These are phyloP conservation scores for Schizothecium vesticola DNA, from an alignment of 495 filamentous ascomycete species.

Conservation along the genomic window DNA sequence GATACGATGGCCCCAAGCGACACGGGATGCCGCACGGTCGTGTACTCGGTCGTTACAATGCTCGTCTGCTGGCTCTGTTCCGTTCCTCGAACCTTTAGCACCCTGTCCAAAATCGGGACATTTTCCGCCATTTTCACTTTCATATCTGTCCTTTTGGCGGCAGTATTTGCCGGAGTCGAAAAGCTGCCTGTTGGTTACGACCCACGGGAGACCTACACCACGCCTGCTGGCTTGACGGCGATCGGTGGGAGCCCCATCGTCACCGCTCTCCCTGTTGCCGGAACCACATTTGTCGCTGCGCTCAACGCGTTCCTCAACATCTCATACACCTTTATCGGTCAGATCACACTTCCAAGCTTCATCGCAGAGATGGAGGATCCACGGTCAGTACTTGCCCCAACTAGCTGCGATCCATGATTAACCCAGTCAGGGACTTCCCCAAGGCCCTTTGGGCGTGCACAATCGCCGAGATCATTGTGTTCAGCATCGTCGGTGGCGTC, in stretches of 20 bases:
- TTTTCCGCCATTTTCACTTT: slow-evolving; percentile 79
- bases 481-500: slow-evolving; percentile 67
- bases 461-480: slow-evolving; percentile 76
- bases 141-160: slow-evolving; percentile 72
- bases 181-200: slow-evolving; percentile 59
- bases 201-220: slow-evolving; percentile 35
- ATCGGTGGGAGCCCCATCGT: slow-evolving; percentile 55
- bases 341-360: slow-evolving; percentile 86
- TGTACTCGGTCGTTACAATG: slow-evolving; percentile 63
- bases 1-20: slow-evolving; percentile 62
- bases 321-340: slow-evolving; percentile 86
- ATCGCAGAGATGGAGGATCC: slow-evolving; percentile 90
- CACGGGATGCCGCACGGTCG: slow-evolving; percentile 57
- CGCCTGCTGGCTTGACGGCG: slow-evolving; percentile 27
- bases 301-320: slow-evolving; percentile 86
- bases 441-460: slow-evolving; percentile 86
- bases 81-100: slow-evolving; percentile 72
- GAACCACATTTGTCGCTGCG: slow-evolving; percentile 73
- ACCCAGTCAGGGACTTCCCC: slow-evolving; percentile 61
- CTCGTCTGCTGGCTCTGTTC: slow-evolving; percentile 70
- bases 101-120: slow-evolving; percentile 69
- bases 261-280: slow-evolving; percentile 56
- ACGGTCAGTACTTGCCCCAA: slow-evolving; percentile 8
- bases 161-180: slow-evolving; percentile 72
- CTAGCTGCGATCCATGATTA: neutral